A percentile compares a stretch with the other conserved stretches of the same genome.
phyloP scores from a whole-genome alignment of 2,329 filamentous ascomycete genomes.

The Cercospora zeina region DNA sequence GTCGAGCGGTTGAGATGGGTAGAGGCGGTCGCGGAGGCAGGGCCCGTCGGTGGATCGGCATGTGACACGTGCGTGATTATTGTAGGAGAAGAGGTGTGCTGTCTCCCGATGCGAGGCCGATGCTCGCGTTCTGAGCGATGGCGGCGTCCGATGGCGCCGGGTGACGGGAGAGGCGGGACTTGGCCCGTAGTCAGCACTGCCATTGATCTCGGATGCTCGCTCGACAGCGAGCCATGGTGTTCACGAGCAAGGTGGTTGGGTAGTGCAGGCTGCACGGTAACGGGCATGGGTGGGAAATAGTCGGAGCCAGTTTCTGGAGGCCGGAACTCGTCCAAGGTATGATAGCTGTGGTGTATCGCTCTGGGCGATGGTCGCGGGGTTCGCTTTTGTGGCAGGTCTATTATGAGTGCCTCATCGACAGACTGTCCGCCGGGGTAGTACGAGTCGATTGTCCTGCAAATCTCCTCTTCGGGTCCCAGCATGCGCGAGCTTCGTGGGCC shows the following conservation, averaged over 20 bases:
- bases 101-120: conserved; percentile 64
- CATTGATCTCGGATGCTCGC: conserved; percentile 64
- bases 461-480: conserved; percentile 82
- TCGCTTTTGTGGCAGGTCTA: conserved; percentile 75
- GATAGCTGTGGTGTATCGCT: conserved; percentile 53
- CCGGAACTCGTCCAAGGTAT: conserved; percentile 61
- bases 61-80: conserved; percentile 53
- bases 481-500: conserved; percentile 58
- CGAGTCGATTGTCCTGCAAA: conserved; percentile 73
- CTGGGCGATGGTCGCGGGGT: conserved; percentile 81
- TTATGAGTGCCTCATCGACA: conserved; percentile 85
- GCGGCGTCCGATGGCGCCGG: conserved; percentile 61
- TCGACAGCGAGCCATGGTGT: conserved; percentile 39
- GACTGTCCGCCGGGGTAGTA: conserved; percentile 85
- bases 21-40: conserved; percentile 41
- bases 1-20: conserved; percentile 42
- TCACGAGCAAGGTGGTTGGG: conserved; percentile 42
- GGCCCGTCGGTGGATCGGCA: conserved; percentile 27
- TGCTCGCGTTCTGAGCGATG: conserved; percentile 33
- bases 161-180: conserved; percentile 77
- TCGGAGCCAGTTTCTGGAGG: conserved; percentile 71
- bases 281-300: conserved; percentile 76
- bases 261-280: conserved; percentile 46
- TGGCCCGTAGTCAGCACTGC: conserved; percentile 79
- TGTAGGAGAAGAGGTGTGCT: conserved; percentile 80